A percentile compares a stretch with the other conserved stretches of the same genome.
These are phyloP conservation scores for Persicaria maculosa DNA, from an alignment of 148 eudicot genomes.

Conservation along the genomic window DNA sequence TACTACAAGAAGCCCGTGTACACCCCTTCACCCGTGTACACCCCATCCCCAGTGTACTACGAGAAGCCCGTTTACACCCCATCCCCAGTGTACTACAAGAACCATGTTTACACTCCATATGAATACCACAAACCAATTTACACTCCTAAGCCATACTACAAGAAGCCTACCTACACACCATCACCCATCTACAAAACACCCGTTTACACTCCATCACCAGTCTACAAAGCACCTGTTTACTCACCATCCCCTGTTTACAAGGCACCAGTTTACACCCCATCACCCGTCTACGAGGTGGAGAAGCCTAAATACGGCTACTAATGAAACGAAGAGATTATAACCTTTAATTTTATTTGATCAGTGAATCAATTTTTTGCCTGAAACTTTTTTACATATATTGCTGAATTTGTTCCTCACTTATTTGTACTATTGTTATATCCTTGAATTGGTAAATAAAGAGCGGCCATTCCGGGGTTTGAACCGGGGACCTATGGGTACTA, in stretches of 20 bases:
- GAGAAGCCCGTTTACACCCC: constrained; percentile 4
- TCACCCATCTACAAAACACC: background rate
- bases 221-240: background rate
- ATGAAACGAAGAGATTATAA: background rate
- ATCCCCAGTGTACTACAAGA: background rate
- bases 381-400: background rate
- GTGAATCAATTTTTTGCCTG: background rate
- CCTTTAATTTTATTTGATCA: background rate
- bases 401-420: background rate
- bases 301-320: background rate
- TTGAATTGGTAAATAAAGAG: no score
- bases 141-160: constrained; percentile 2
- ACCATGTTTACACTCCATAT: background rate
- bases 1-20: background rate
- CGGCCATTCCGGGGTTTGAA: no score
- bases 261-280: constrained; percentile 4
- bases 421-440: background rate
- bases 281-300: no score
- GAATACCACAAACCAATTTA: background rate
- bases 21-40: background rate
- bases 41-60: background rate
- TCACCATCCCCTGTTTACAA: constrained; percentile 5
- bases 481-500: no score
- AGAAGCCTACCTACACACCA: background rate
- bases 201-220: background rate